Base-by-base conservation (phyloP, 2,329 filamentous ascomycete genomes). In the Hypoxylon sp. region DNA sequence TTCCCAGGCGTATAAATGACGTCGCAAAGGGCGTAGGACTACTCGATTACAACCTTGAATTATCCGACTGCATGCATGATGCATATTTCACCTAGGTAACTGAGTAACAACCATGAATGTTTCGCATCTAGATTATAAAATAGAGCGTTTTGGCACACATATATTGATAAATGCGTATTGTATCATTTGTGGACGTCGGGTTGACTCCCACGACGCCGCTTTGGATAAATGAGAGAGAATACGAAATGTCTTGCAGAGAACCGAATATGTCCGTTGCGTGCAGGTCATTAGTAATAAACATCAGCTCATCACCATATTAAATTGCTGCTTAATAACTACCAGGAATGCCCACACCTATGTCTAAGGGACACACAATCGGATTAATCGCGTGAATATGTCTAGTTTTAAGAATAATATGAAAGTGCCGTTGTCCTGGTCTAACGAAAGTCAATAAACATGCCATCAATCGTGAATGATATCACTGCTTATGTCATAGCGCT, bases 21-120 rank as follows among this genome's bases (percentile, higher is more conserved):
- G 64, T 67, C 45, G 45, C 23, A 47, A 69, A 70, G 67, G 67
- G 64, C 67, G 64, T 54, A 61, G 48, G 57, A 60, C 30, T 39
- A 39, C 12, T 27, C 48, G 14, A 55, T 23, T 67, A 32, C 23
- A 59, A 66, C 65, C 46, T 61, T 37, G 30, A 51, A 61, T 37
- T 63, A 14, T 27, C 47, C 37, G 27, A 25, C 34, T 47, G 32
- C 59, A 57, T 63, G 56, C 67, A 69, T 64, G 47, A 67, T 62
- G 67, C 63, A 62, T 43, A 37, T 16, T 39, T 65, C 51, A 54
- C 52, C 56, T 34, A 14, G 64, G 29, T 19, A 43, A 60, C 51
- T 9, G 16, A 23, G 39, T 21, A 12, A 25, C 16, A 32, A 23
- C 8, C n/a, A 21, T 32, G 4, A 19, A 53, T 46, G 39, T 45